Conservation (phyloP, 202 grass and related monocot genomes). For the Eragrostis tef region DNA sequence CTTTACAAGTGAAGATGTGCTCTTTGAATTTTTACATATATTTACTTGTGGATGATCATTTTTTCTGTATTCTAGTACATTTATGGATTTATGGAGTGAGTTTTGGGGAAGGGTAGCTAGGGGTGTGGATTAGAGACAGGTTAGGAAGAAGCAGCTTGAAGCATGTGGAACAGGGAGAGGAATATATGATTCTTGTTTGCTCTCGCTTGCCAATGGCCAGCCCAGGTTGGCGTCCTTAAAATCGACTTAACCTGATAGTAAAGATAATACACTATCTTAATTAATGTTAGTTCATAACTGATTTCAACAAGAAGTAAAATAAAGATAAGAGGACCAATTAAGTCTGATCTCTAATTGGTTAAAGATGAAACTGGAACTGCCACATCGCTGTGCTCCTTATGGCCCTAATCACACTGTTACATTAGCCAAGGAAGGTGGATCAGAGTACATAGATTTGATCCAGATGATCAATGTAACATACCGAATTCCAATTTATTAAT, state of each 20-base stretch:
- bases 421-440: background rate
- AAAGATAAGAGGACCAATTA: background rate
- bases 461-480: background rate
- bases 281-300: background rate
- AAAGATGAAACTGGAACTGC: background rate
- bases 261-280: background rate
- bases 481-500: background rate
- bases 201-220: background rate
- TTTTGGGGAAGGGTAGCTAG: background rate
- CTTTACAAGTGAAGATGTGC: background rate
- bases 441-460: background rate
- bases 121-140: background rate
- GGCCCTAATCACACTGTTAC: background rate
- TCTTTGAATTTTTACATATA: conserved; percentile 5
- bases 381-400: background rate
- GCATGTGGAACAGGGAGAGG: background rate
- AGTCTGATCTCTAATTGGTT: background rate
- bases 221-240: background rate
- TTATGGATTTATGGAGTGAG: background rate
- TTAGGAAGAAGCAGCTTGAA: background rate
- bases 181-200: background rate
- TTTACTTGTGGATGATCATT: background rate
- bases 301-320: background rate
- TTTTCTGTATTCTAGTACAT: background rate
- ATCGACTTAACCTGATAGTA: background rate